Evolutionary conservation across 176 grass and related monocot genomes (phyloP).

Genomic region (Guadua angustifolia): DNA sequence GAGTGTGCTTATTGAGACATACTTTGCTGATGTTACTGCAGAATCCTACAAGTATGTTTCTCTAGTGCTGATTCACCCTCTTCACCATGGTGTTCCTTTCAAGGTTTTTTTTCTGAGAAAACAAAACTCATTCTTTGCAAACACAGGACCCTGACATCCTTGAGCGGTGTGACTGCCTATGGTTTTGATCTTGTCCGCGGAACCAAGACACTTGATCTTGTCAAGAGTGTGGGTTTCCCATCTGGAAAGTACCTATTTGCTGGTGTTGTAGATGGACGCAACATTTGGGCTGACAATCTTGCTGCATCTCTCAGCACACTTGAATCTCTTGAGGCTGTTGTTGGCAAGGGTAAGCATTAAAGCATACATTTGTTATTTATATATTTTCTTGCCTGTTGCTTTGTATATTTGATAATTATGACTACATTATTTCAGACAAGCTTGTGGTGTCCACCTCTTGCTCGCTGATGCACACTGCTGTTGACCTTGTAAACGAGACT

Average conservation of each 20-base stretch:
- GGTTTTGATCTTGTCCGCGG: slow-evolving; percentile 92
- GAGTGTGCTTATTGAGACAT: slow-evolving; percentile 92
- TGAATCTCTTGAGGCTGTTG: slow-evolving; percentile 67
- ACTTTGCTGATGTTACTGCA: slow-evolving; percentile 91
- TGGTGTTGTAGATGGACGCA: slow-evolving; percentile 92
- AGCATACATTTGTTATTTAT: slow-evolving; percentile 30
- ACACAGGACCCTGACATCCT: slow-evolving; percentile 73
- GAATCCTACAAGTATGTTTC: slow-evolving; percentile 83
- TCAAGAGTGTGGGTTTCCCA: slow-evolving; percentile 69
- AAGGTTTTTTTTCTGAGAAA: slow-evolving; percentile 15
- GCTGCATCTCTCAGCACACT: slow-evolving; percentile 78
- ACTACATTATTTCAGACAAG: slow-evolving; percentile 62
- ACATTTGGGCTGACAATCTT: slow-evolving; percentile 95
- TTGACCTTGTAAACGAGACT: slow-evolving; percentile 92
- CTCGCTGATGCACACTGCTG: slow-evolving; percentile 95
- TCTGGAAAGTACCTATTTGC: slow-evolving; percentile 88
- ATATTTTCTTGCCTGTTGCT: neutral
- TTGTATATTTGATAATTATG: slow-evolving; percentile 34
- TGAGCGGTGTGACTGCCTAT: slow-evolving; percentile 69
- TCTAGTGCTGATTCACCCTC: slow-evolving; percentile 5
- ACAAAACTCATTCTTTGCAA: slow-evolving; percentile 35
- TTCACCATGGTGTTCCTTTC: neutral
- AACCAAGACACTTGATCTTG: slow-evolving; percentile 78
- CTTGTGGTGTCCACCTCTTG: slow-evolving; percentile 96
- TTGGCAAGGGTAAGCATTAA: slow-evolving; percentile 71